Percentiles rank a stretch among this genome's conserved stretches.
Evolutionary conservation across 2,329 filamentous ascomycete species (phyloP).

Genomic region (Plectosphaerella cucumerina): DNA sequence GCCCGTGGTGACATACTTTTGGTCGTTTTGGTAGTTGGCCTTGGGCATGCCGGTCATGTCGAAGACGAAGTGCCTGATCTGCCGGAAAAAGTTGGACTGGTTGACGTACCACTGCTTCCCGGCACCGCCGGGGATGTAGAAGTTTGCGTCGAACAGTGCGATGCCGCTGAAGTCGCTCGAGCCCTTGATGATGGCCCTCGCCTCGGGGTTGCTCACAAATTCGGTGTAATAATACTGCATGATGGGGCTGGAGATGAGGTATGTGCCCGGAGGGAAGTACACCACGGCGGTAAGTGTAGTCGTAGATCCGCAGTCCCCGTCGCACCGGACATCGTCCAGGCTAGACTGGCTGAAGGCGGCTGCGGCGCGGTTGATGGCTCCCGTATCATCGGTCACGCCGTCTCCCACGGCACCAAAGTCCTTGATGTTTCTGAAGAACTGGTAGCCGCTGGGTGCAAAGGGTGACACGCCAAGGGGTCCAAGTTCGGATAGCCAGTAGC

Average conservation of each 20-base stretch:
- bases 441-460: constrained; percentile 21
- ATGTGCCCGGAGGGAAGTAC: constrained; percentile 44
- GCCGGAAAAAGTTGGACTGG: constrained; percentile 59
- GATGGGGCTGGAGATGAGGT: constrained; percentile 66
- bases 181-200: not conserved
- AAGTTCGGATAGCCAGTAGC: too few species aligned
- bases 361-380: constrained; percentile 39
- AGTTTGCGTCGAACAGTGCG: constrained; percentile 66
- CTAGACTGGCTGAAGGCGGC: not conserved
- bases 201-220: constrained; percentile 34
- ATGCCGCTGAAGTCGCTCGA: constrained; percentile 47
- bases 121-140: constrained; percentile 34
- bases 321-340: constrained; percentile 29
- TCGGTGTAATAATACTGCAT: constrained; percentile 64
- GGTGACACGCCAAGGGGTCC: not conserved
- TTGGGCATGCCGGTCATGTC: constrained; percentile 49
- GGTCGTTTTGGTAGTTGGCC: constrained; percentile 18
- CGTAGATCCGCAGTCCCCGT: constrained; percentile 23
- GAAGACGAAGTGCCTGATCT: constrained; percentile 61
- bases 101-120: constrained; percentile 28
- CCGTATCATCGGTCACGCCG: constrained; percentile 33
- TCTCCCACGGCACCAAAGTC: constrained; percentile 36
- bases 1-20: constrained; percentile 34
- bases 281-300: constrained; percentile 17
- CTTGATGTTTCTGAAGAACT: constrained; percentile 44